Percentiles rank a stretch among this genome's conserved stretches.
These are phyloP conservation scores for Thyridium curvatum DNA, from an alignment of 2,329 filamentous ascomycete species.

Conservation along the genomic window DNA sequence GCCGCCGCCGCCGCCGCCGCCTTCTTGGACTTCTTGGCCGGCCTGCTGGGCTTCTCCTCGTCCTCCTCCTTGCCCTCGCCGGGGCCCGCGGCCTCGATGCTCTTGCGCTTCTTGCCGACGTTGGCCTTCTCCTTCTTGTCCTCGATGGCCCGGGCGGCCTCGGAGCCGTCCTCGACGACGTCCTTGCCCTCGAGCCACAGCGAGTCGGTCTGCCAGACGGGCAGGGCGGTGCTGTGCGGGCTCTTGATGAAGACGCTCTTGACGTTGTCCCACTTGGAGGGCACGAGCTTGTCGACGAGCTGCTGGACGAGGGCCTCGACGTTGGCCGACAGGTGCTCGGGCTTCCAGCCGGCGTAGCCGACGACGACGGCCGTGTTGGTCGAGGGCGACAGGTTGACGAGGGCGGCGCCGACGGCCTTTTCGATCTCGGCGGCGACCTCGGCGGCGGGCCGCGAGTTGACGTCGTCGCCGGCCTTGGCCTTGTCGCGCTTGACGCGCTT, in stretches of 20 bases:
- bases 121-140: constrained; percentile 44
- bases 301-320: constrained; percentile 63
- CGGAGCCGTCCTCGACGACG: constrained; percentile 53
- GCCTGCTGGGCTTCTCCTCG: constrained; percentile 25
- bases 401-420: constrained; percentile 67
- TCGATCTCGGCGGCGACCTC: constrained; percentile 77
- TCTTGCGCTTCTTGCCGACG: constrained; percentile 60
- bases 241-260: constrained; percentile 86
- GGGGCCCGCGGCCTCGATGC: constrained; percentile 23
- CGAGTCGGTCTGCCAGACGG: constrained; percentile 91
- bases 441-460: constrained; percentile 47
- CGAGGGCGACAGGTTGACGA: constrained; percentile 72
- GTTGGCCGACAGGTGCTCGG: constrained; percentile 76
- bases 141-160: constrained; percentile 36
- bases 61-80: constrained; percentile 9
- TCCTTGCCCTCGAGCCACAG: constrained; percentile 78
- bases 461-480: constrained; percentile 26
- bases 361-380: constrained; percentile 77
- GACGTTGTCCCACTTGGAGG: constrained; percentile 83
- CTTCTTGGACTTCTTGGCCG: constrained; percentile 34
- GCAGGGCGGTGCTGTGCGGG: constrained; percentile 77
- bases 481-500: constrained; percentile 54
- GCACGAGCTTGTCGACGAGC: constrained; percentile 72
- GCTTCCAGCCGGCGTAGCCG: constrained; percentile 66
- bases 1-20: constrained; percentile 14